Evolutionary conservation across 768 basidiomycete genomes (phyloP), one percentile per base, ranked within the genome.

Genomic region (Amyloporia xantha): DNA sequence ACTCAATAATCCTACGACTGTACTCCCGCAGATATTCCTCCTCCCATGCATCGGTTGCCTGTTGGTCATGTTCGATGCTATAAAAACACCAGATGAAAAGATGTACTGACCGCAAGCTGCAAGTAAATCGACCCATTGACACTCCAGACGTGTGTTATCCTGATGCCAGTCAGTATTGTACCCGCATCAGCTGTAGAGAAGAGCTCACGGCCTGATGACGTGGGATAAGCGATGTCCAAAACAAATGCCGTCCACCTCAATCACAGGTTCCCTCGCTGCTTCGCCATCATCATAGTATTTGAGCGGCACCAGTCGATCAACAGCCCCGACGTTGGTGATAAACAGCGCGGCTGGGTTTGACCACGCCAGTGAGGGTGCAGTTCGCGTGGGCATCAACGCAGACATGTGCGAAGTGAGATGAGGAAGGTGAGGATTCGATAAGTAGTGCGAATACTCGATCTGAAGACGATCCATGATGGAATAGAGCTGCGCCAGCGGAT

Each of bases 281-380:
- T 6, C 6, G 19, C 9, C 38, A n/a, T 24, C 26, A 21, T 5
- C 11, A 28, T 20, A 11, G 23, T 36, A 48, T 13, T 26, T 20
- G 10, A 55, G 38, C 7, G 49, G 41, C 20, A 36, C 36, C 13
- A 47, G 37, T 4, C 41, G 45, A 7, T 50, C 53, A 26, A 37
- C 20, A n/a, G 38, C 28, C 13, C 52, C 42, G n/a, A 48, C 11
- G 23, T 30, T 44, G 21, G 23, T 42, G 0, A 40, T n/a, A 13
- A 28, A 6, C 4, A 12, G 13, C 11, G 47, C n/a, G 28, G n/a
- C 19, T 3, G 35, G 46, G 35, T 47, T 47, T 13, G 9, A 9
- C 38, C 38, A 39, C 17, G 38, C 19, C 38, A 19, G 17, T 6
- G 12, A 13, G 35, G 38, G 23, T 2, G 15, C 15, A 2, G 24